Base-by-base conservation (phyloP, 2,329 filamentous ascomycete species). In the Diaporthe citrichinensis region DNA sequence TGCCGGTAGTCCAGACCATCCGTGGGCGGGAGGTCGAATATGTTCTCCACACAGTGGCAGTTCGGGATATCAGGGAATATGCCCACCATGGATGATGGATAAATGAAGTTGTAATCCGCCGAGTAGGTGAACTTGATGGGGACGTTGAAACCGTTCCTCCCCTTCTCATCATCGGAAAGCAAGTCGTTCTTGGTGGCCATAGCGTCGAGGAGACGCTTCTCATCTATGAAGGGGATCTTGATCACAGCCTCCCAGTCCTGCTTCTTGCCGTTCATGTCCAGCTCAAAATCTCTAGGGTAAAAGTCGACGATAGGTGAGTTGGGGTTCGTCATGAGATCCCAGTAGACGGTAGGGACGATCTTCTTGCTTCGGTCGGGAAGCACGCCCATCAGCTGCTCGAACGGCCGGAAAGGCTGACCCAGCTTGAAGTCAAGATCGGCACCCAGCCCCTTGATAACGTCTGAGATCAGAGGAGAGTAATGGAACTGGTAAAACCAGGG, bases 261-360 rank as follows among this genome's bases (percentile, higher is more conserved):
- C 87, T 98, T 99, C 88, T 99, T 99, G 76, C 97, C 97, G 80
- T 99, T 98, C 97, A 99, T 98, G 83, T 99, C 97, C 55, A 99
- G 89, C 78, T 97, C 95, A 81, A 99, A 99, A 80, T 99, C 97
- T 80, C 96, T 91, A 3, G 97, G 97, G 81, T 99, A 99, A 83
- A 99, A 99, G 82, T 99, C 97, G 81, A 98, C 94, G 83, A 99
- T 99, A 2, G 97, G 95, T 23, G 96, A 98, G 23, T 94, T 91
- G 2, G 93, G 89, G 73, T 94, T 94, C 2, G 95, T 98, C 97
- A 99, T 99, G 67, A 99, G 88, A 36, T 95, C 92, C 84, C 97
- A 95, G 84, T 98, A 98, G 5, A 95, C 92, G 49, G 86, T 85
- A 2, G 97, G 97, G 1, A 99, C 97, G 81, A 98, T 98, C 83